phyloP scores from a whole-genome alignment of 257 asterid species.

The Primulina eburnea region DNA sequence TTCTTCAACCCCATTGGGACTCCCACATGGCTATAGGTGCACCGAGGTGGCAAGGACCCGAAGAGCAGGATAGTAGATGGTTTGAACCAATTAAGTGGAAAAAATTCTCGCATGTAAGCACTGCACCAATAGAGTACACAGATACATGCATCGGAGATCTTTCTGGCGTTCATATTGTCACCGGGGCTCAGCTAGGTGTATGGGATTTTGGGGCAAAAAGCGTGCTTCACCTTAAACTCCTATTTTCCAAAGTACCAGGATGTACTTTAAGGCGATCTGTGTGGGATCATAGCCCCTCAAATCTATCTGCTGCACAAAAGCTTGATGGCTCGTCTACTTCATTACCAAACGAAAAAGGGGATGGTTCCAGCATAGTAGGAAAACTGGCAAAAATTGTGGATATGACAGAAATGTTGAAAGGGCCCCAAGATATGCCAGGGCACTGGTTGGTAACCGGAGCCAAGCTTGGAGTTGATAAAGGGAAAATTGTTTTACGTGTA shows the following conservation, averaged over 20 bases:
- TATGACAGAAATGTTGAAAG: conserved; percentile 92
- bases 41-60: conserved; percentile 97
- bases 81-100: conserved; percentile 98
- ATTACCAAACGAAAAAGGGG: conserved; percentile 44
- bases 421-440: conserved; percentile 95
- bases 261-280: conserved; percentile 94
- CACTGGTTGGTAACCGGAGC: conserved; percentile 99
- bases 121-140: conserved; percentile 88
- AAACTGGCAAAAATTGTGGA: conserved; percentile 87
- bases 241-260: conserved; percentile 94
- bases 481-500: conserved; percentile 71
- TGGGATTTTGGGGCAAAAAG: conserved; percentile 94
- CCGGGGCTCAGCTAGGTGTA: conserved; percentile 96
- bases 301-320: conserved; percentile 44
- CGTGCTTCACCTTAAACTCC: conserved; percentile 86
- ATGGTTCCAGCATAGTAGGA: conserved; percentile 52
- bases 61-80: conserved; percentile 99
- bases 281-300: conserved; percentile 95
- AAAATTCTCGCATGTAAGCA: conserved; percentile 91
- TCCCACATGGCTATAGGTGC: conserved; percentile 95
- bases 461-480: conserved; percentile 99
- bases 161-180: conserved; percentile 89
- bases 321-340: conserved; percentile 67
- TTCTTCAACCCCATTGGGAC: conserved; percentile 98
- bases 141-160: conserved; percentile 92